Percentiles rank a stretch among this genome's conserved stretches.
Evolutionary conservation across 768 basidiomycete genomes (phyloP).

Genomic region (Tephrocybe sp.): DNA sequence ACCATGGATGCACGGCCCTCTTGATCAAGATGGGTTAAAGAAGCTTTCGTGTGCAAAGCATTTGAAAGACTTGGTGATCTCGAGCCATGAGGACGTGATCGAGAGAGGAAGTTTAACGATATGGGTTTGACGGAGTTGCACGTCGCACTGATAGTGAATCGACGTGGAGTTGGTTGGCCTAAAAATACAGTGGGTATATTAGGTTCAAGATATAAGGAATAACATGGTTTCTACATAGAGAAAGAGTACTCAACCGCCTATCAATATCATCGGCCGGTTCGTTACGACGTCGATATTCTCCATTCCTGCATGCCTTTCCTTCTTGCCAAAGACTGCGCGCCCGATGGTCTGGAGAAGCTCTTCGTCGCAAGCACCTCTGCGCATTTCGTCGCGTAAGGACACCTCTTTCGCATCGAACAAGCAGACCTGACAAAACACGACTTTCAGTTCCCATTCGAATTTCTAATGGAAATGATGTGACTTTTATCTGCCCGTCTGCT

Average conservation of each 20-base stretch:
- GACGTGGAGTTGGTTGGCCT: constrained; percentile 11
- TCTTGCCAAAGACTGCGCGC: constrained; percentile 66
- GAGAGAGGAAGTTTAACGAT: background rate
- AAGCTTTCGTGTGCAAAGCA: constrained; percentile 25
- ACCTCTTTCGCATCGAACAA: constrained; percentile 85
- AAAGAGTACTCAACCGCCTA: constrained; percentile 80
- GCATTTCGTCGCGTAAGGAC: constrained; percentile 75
- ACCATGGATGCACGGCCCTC: constrained; percentile 81
- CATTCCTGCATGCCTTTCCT: constrained; percentile 85
- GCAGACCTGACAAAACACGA: constrained; percentile 58
- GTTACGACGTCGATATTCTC: constrained; percentile 72
- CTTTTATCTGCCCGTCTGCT: constrained; percentile 92
- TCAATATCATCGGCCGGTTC: constrained; percentile 89
- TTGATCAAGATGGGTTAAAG: constrained; percentile 72
- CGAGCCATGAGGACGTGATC: background rate
- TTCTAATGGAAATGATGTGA: constrained; percentile 14
- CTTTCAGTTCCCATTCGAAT: background rate
- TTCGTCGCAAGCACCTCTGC: constrained; percentile 61
- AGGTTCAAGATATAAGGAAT: constrained; percentile 16
- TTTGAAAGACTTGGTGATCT: constrained; percentile 18
- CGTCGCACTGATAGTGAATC: background rate
- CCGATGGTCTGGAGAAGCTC: constrained; percentile 62
- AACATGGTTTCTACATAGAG: constrained; percentile 22
- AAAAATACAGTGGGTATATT: constrained; percentile 14
- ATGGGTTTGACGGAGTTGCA: background rate